phyloP scores from a whole-genome alignment of 352 stramenopile species.

The Phytophthora fragariae region DNA sequence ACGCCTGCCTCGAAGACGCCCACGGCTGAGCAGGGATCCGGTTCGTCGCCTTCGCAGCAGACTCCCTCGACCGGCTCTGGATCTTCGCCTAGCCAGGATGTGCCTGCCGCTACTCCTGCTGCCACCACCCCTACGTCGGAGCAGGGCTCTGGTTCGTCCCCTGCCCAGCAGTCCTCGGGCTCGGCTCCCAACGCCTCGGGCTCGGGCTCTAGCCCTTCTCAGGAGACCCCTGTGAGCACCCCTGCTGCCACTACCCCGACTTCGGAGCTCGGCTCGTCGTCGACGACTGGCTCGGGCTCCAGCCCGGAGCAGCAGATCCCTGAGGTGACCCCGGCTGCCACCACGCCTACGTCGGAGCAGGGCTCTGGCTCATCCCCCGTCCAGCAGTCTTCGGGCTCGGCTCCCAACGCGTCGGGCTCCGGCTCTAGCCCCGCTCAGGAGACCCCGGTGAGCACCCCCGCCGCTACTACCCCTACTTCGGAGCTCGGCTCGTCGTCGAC shows the following conservation, averaged over 20 bases:
- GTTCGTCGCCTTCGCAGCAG: conserved; percentile 3
- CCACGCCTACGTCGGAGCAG: conserved; percentile 12
- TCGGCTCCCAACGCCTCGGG: conserved; percentile 1
- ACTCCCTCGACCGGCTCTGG: conserved; percentile 7
- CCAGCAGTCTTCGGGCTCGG: background rate
- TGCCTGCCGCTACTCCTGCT: conserved; percentile 11
- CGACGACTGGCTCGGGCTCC: background rate
- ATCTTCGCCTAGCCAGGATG: conserved; percentile 1
- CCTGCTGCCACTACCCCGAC: conserved; percentile 8
- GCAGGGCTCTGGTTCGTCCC: conserved; percentile 8
- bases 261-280: conserved; percentile 8
- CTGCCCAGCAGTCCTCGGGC: background rate
- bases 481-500: background rate
- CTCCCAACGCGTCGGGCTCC: background rate
- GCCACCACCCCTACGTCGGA: conserved; percentile 10
- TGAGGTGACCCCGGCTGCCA: background rate
- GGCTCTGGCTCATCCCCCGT: background rate
- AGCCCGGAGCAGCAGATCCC: conserved; percentile 9
- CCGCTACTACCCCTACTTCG: background rate
- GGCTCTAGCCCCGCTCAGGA: conserved; percentile 3
- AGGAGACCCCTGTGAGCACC: conserved; percentile 15
- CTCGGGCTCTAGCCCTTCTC: conserved; percentile 1
- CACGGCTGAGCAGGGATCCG: conserved; percentile 3
- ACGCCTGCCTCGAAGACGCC: conserved; percentile 17
- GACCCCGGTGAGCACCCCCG: conserved; percentile 5